Percentiles rank a stretch among this genome's conserved stretches.
These are phyloP conservation scores for Pilatotrama ljubarskyi DNA, from an alignment of 768 basidiomycete species.

Conservation along the genomic window DNA sequence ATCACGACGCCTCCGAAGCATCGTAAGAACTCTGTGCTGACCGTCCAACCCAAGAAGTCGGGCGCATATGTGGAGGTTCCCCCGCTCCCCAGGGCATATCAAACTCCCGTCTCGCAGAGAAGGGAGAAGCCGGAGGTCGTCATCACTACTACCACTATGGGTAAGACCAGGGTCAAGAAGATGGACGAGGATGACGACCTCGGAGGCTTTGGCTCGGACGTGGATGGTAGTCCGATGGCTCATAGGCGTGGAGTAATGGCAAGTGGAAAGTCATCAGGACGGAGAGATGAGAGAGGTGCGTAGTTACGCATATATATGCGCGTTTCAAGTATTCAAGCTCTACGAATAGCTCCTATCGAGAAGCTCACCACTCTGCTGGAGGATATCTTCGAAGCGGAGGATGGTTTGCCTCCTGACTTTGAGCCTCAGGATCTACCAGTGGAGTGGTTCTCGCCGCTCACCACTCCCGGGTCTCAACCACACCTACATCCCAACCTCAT, in stretches of 20 bases:
- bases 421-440: conserved; percentile 51
- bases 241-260: conserved; percentile 27
- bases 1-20: conserved; percentile 15
- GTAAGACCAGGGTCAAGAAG: conserved; percentile 33
- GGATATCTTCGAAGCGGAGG: conserved; percentile 84
- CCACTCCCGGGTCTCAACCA: conserved; percentile 57
- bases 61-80: conserved; percentile 34
- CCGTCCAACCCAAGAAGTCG: conserved; percentile 22
- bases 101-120: conserved; percentile 23
- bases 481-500: conserved; percentile 58
- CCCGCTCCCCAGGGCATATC: conserved; percentile 24
- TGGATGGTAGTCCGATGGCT: conserved; percentile 32
- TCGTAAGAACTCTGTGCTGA: conserved; percentile 13
- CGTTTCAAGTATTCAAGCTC: neutral
- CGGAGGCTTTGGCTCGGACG: conserved; percentile 60
- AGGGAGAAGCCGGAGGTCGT: conserved; percentile 21
- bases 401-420: conserved; percentile 60
- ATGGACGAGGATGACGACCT: conserved; percentile 45
- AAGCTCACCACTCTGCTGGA: conserved; percentile 77
- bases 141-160: conserved; percentile 11
- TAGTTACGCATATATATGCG: conserved; percentile 6
- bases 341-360: conserved; percentile 58
- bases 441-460: conserved; percentile 66
- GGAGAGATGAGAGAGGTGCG: conserved; percentile 72
- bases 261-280: conserved; percentile 49